Percentiles rank a stretch among this genome's conserved stretches.
Evolutionary conservation across 2,329 filamentous ascomycete genomes (phyloP).

Genomic region (Arthrobotrys musiformis): DNA sequence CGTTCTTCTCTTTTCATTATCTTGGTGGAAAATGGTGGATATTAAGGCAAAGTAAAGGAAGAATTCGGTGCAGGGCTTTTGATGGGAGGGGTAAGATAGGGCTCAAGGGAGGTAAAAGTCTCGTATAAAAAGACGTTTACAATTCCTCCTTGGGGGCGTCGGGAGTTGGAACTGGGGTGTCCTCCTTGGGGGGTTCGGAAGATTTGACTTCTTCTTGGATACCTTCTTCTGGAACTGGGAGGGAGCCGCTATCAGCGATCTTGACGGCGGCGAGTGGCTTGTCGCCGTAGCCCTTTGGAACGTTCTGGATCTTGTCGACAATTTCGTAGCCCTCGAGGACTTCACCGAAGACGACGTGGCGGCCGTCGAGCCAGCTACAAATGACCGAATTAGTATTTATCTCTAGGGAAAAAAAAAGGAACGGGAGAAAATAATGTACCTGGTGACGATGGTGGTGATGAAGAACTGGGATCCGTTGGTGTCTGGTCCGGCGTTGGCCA

Average conservation of each 20-base stretch:
- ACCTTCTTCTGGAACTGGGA: conserved; percentile 88
- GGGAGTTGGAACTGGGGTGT: conserved; percentile 70
- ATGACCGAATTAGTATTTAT: conserved; percentile 38
- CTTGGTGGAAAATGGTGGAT: not conserved
- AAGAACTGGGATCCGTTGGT: conserved; percentile 93
- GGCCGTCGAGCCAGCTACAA: conserved; percentile 81
- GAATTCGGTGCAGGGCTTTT: conserved; percentile 1
- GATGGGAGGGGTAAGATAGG: not conserved
- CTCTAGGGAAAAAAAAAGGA: not conserved
- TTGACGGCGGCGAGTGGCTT: conserved; percentile 76
- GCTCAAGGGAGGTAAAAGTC: not conserved
- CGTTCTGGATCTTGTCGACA: conserved; percentile 80
- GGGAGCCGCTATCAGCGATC: conserved; percentile 84
- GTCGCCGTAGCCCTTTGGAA: conserved; percentile 73
- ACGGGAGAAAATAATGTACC: conserved; percentile 24
- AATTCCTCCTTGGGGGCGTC: conserved; percentile 37
- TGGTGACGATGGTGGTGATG: conserved; percentile 86
- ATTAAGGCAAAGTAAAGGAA: not conserved
- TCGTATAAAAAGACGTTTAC: not conserved
- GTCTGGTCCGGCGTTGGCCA: conserved; percentile 85
- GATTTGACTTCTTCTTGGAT: conserved; percentile 89
- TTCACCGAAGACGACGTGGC: conserved; percentile 88
- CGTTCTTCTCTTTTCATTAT: conserved; percentile 7
- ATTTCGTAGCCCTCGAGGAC: conserved; percentile 86
- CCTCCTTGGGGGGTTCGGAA: conserved; percentile 54